phyloP scores from a whole-genome alignment of 306 rosid species.

The Phaseolus lunatus region DNA sequence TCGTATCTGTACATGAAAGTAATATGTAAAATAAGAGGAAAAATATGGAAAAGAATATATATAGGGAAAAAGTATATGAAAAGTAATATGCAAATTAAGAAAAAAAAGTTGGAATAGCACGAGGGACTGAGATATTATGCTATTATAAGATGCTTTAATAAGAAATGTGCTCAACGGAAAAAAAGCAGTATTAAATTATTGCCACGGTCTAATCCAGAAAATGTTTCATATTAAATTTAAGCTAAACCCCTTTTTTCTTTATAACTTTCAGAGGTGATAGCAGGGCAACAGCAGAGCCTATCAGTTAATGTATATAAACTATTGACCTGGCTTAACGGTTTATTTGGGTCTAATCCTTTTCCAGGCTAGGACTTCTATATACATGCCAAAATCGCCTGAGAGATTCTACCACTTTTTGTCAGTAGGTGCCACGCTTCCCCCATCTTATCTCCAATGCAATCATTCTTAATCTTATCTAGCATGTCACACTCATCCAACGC shows the following conservation, averaged over 20 bases:
- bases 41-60: neutral
- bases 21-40: conserved; percentile 5
- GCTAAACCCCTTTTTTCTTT: neutral
- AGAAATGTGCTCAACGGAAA: conserved; percentile 10
- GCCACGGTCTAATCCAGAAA: conserved; percentile 4
- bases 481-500: neutral
- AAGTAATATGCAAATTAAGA: conserved; percentile 6
- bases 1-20: conserved; percentile 63
- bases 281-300: neutral
- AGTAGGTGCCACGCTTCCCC: neutral
- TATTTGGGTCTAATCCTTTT: neutral
- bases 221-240: conserved; percentile 31
- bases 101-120: neutral
- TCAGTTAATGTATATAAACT: neutral
- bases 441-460: neutral
- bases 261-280: neutral
- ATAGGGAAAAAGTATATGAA: neutral
- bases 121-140: neutral
- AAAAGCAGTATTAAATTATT: neutral
- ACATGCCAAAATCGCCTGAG: neutral
- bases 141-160: neutral
- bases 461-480: neutral
- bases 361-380: neutral
- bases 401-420: neutral
- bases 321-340: neutral